phyloP scores from a whole-genome alignment of 176 grass and related monocot genomes.

The Musa schizocarpa region DNA sequence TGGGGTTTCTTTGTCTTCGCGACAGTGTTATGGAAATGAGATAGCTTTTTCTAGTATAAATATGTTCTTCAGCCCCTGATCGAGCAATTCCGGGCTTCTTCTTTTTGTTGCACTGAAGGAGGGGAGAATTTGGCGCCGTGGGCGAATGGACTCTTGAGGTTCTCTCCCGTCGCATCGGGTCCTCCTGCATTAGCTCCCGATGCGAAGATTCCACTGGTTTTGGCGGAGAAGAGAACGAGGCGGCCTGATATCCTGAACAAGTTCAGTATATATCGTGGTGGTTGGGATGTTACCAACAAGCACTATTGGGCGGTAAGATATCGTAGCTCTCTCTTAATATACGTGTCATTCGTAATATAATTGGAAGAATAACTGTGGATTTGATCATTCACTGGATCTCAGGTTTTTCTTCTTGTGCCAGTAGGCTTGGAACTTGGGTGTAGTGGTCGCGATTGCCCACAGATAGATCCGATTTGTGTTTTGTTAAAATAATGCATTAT shows the following conservation, averaged over 20 bases:
- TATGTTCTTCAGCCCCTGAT: neutral
- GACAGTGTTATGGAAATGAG: neutral
- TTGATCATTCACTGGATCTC: neutral
- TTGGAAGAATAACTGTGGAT: neutral
- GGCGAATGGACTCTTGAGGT: slow-evolving; percentile 72
- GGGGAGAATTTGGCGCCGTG: slow-evolving; percentile 59
- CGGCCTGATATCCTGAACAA: slow-evolving; percentile 61
- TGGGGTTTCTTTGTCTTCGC: neutral
- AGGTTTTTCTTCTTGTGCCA: neutral
- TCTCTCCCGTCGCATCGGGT: slow-evolving; percentile 38
- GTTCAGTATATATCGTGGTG: slow-evolving; percentile 59
- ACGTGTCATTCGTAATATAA: neutral
- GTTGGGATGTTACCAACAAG: slow-evolving; percentile 79
- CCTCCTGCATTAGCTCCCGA: slow-evolving; percentile 35
- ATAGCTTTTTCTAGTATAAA: neutral
- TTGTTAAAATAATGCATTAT: neutral
- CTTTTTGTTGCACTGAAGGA: slow-evolving; percentile 28
- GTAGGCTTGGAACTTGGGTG: neutral
- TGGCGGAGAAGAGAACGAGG: slow-evolving; percentile 66
- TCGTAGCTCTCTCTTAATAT: neutral
- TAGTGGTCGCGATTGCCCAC: neutral
- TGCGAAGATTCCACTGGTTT: slow-evolving; percentile 48
- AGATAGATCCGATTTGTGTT: neutral
- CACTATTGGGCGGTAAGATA: slow-evolving; percentile 88
- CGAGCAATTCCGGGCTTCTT: neutral